Evolutionary conservation across 139 green algal species (phyloP), one percentile per base, ranked within the genome.

Genomic region (Coccomyxa sp.): DNA sequence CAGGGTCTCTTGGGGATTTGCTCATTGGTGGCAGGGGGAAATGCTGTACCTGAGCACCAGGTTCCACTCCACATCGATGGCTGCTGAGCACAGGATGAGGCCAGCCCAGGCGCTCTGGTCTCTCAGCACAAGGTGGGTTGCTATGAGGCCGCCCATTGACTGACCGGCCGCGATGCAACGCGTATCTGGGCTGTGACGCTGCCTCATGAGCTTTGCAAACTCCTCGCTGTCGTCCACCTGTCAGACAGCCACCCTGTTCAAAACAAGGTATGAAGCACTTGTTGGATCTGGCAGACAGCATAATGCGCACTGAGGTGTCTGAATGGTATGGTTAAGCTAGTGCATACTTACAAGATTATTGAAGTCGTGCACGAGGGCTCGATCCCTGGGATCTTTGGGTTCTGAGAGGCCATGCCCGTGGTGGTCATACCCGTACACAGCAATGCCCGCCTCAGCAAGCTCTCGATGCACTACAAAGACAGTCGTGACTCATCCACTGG

Each of bases 31-130:
- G 38, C 38, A 51, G 38, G 38, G 3, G 38, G 38, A 7, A 51
- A 51, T 51, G 38, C 38, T 51, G 21, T 71, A 25, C 63, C 63
- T 71, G 63, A 71, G 63, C 27, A 77, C 71, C 23, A 77, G 27
- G 0, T 84, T 94, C 93, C 92, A 95, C 79, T 95, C 92, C 28
- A 96, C 89, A 28, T 94, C 92, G 23, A 96, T 85, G 16, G 90
- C 85, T 4, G 93, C 87, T 10, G 90, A 92, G 81, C 87, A 88
- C 30, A 96, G 63, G 25, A 96, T 63, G 25, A 95, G 82, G 13
- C 92, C 93, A 0, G 86, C 79, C 88, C 90, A 92, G 25, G 59
- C 58, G 4, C 27, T 28, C 79, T 91, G 89, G 28, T 90, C 82
- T 15, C 81, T 83, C 68, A 93, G 86, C 13, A 71, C 88, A 28